Evolutionary conservation across 2,329 filamentous ascomycete species (phyloP), one percentile per base, ranked within the genome.

Genomic region (Cladosporium halotolerans): DNA sequence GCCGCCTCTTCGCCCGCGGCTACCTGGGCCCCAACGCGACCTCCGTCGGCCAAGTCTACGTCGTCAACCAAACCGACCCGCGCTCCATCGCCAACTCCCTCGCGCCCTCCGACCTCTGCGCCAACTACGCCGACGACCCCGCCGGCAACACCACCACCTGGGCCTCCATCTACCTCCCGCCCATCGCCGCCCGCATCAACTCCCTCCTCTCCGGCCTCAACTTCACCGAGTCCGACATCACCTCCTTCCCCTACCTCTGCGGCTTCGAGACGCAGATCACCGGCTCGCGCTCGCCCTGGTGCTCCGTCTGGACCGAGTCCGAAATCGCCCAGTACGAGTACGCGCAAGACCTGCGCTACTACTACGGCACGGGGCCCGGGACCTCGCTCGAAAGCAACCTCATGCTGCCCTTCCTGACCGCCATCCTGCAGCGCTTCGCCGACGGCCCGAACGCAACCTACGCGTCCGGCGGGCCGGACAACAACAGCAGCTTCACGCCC

Each of bases 221-320:
- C 1, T 73, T 86, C 33, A 76, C 73, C 0, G 69, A 76, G 32
- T 68, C 66, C 1, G 81, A 86, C 54, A 71, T 83, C 40, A 72
- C 70, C 7, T 76, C 78, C 42, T 82, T 86, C 31, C 82, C 83
- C 0, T 86, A 86, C 59, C 72, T 86, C 2, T 87, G 84, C 58
- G 83, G 82, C 3, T 87, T 84, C 56, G 84, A 87, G 63, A 81
- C 77, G 2, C 83, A 86, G 62, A 85, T 86, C 60, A 80, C 74
- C 0, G 83, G 83, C 1, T 69, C 67, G 1, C 60, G 56, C 13
- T 83, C 80, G 8, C 79, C 81, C 0, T 86, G 79, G 72, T 86
- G 84, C 62, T 70, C 72, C 45, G 70, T 83, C 18, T 81, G 85
- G 57, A 83, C 77, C 2, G 71, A 82, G 33, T 68, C 78, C 0